Evolutionary conservation across 176 grass and related monocot genomes (phyloP), one percentile per base, ranked within the genome.

Genomic region (Oryza officinalis): DNA sequence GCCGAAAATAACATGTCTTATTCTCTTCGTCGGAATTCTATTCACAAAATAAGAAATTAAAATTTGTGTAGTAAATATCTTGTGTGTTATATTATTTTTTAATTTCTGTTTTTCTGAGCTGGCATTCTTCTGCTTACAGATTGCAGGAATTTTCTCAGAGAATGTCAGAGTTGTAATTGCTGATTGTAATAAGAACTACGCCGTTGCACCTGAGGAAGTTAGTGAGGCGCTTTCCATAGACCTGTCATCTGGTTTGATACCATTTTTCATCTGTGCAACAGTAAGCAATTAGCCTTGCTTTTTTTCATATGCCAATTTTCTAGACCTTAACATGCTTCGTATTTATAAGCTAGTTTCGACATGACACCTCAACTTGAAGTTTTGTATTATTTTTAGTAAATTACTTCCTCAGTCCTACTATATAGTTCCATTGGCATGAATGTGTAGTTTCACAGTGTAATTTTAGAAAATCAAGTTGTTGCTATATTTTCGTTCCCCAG

Each of bases 71-170:
- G 20, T 75, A 41, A 63, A 67, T 25, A 49, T 4, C 9, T 27
- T 60, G 7, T 20, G 22, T 23, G 60, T 38, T 33, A 38, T 41
- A 20, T 23, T 83, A 41, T 6, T 22, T 75, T 0, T 43, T 26
- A 13, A n/a, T 72, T 80, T 32, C 11, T 74, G 8, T n/a, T 23
- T 80, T 54, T 30, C 40, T 46, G 15, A 67, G 9, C 26, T 88
- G 8, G 67, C 65, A 75, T 75, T 32, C 60, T 81, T 88, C 13
- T 76, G n/a, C 66, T 88, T 72, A 27, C 59, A 91, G 92, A 83
- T 94, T 89, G 92, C 92, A 89, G 92, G 92, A 49, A 94, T 94
- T 46, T 91, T 91, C 72, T 84, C 81, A 33, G 92, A 91, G 52
- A 94, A 94, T 14, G 5, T 94, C 43, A 89, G 92, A 87, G 8